A percentile compares a stretch with the other conserved stretches of the same genome.
phyloP scores from a whole-genome alignment of 805 yeast genomes.

The Metschnikowia noctiluminum region DNA sequence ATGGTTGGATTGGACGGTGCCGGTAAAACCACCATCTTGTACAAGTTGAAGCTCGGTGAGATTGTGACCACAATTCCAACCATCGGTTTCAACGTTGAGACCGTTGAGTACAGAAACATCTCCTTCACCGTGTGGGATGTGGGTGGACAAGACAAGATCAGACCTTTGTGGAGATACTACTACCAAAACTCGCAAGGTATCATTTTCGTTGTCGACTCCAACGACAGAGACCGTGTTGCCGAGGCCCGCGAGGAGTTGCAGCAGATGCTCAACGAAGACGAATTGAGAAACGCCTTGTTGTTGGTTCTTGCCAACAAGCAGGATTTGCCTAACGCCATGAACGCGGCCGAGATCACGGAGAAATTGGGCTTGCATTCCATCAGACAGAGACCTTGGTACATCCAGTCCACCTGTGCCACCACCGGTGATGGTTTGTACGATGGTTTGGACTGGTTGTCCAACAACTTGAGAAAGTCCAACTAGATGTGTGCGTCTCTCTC shows the following conservation, averaged over 20 bases:
- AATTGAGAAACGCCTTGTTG: constrained; percentile 92
- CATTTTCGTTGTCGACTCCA: constrained; percentile 95
- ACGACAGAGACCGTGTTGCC: constrained; percentile 95
- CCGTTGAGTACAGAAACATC: constrained; percentile 95
- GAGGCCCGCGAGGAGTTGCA: constrained; percentile 98
- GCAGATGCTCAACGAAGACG: constrained; percentile 98
- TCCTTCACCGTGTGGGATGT: constrained; percentile 98
- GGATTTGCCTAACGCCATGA: constrained; percentile 98
- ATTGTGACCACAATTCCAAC: constrained; percentile 96
- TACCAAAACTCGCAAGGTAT: constrained; percentile 99
- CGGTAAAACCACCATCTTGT: constrained; percentile 95
- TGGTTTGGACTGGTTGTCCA: constrained; percentile 26
- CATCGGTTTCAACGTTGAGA: constrained; percentile 95
- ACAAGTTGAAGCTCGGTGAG: constrained; percentile 93
- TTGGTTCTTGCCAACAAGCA: constrained; percentile 97
- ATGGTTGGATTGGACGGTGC: constrained; percentile 99
- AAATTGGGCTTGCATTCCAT: constrained; percentile 94
- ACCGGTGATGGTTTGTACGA: constrained; percentile 84
- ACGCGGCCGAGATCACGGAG: constrained; percentile 97
- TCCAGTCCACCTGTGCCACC: constrained; percentile 98
- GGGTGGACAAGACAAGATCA: constrained; percentile 99
- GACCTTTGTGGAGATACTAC: constrained; percentile 99
- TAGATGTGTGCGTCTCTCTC: constrained; percentile 3
- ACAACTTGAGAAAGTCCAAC: constrained; percentile 22
- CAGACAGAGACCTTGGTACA: constrained; percentile 99